These are phyloP conservation scores for Myxozyma neotropica DNA, from an alignment of 805 yeast species.

Conservation along the genomic window DNA sequence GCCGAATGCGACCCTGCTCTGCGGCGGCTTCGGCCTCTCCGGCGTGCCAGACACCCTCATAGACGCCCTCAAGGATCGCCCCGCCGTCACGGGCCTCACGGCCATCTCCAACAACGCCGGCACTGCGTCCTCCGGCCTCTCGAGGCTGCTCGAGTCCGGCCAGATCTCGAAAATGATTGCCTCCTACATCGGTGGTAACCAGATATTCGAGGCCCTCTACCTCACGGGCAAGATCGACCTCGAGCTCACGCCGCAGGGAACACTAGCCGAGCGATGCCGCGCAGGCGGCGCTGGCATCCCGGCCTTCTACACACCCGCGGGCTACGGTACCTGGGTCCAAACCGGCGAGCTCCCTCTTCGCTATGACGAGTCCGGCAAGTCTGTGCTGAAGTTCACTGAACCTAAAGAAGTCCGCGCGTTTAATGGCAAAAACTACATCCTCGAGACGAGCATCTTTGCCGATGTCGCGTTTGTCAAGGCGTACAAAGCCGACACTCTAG, in stretches of 20 bases:
- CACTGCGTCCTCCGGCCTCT: conserved; percentile 50
- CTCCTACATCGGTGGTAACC: conserved; percentile 50
- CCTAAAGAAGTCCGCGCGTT: conserved; percentile 51
- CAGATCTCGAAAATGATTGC: conserved; percentile 51
- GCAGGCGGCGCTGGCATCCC: conserved; percentile 56
- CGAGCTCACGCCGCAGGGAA: conserved; percentile 56
- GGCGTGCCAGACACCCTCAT: conserved; percentile 54
- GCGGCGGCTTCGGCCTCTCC: conserved; percentile 55
- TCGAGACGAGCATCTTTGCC: conserved; percentile 49
- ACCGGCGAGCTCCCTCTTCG: conserved; percentile 52
- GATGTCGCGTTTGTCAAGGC: conserved; percentile 55
- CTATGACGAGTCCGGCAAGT: conserved; percentile 44
- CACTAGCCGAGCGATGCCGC: conserved; percentile 52
- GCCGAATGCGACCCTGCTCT: conserved; percentile 45
- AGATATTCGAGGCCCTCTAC: conserved; percentile 47
- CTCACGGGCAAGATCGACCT: conserved; percentile 50
- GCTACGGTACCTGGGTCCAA: conserved; percentile 56
- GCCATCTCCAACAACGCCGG: conserved; percentile 56
- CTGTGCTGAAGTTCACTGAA: conserved; percentile 43
- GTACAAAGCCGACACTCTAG: conserved; percentile 52
- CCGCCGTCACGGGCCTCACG: conserved; percentile 46
- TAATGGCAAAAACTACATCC: conserved; percentile 48
- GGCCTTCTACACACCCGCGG: conserved; percentile 54
- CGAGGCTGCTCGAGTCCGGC: conserved; percentile 47
- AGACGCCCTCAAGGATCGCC: conserved; percentile 43